Conservation (phyloP, 306 rosid species). For the Crataegus laevigata region DNA sequence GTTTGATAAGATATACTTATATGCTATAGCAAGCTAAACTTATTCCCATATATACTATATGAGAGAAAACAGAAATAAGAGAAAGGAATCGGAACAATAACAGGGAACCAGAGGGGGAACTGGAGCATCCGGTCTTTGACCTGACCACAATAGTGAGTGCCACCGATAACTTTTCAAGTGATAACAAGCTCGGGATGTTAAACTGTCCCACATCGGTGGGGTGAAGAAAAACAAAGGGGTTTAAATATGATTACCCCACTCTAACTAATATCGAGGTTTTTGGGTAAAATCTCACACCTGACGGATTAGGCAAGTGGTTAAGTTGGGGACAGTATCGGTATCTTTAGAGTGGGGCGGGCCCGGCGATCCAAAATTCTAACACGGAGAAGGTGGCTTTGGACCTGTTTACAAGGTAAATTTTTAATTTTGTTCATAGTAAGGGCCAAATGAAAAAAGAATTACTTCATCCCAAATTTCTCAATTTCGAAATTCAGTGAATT, state of each 20-base stretch:
- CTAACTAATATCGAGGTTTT: too few relatives aligned
- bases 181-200: slow-evolving; percentile 41
- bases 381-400: slow-evolving; percentile 66
- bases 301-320: too few relatives aligned
- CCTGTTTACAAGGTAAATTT: slow-evolving; percentile 39
- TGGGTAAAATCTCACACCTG: too few relatives aligned
- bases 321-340: too few relatives aligned
- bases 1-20: not conserved
- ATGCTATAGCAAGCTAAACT: not conserved
- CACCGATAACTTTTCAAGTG: slow-evolving; percentile 34
- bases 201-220: too few relatives aligned
- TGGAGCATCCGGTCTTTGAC: slow-evolving; percentile 41
- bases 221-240: too few relatives aligned
- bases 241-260: too few relatives aligned
- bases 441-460: not conserved
- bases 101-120: slow-evolving; percentile 15
- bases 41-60: not conserved
- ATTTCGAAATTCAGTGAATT: not conserved
- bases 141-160: slow-evolving; percentile 27
- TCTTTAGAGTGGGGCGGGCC: too few relatives aligned
- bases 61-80: not conserved
- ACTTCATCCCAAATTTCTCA: not conserved
- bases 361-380: too few relatives aligned
- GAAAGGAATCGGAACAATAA: not conserved
- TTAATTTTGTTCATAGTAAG: too few relatives aligned